Evolutionary conservation across 176 grass and related monocot species (phyloP), one percentile per base, ranked within the genome.

Genomic region (Avena sativa): DNA sequence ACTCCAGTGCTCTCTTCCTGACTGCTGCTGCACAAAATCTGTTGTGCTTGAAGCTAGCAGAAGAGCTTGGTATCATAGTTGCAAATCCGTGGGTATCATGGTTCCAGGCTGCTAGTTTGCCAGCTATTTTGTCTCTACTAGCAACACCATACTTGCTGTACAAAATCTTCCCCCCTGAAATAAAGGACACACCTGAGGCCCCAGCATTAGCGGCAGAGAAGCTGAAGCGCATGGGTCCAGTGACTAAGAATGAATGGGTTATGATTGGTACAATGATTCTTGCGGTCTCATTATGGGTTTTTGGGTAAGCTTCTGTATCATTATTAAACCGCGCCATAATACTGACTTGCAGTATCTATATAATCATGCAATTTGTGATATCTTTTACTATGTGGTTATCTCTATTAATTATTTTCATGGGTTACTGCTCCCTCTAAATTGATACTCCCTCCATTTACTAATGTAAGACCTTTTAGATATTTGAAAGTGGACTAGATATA

Each of bases 1-100:
- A 85, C 76, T 95, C 95, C 34, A 93, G 91, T 78, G 95, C 91
- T 44, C 84, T 98, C 86, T 98, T 92, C 84, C 81, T 98, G 75
- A 98, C 95, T 71, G 93, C 93, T 82, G 93, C 89, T 84, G 93
- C 95, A 87, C 95, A 98, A 85, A 98, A 98, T 80, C 86, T 98
- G 36, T 79, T 95, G 62, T 98, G 95, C 85, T 89, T 98, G 80
- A 95, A 93, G 67, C 74, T 98, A 78, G 95, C 95, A 36, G 89
- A 98, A 79, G 95, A 98, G 51, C 89, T 98, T 85, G 95, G 93
- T 76, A 84, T 98, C 59, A 53, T 72, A 32, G 86, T 98, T 71
- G 55, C 81, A 84, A 98, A 91, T 87, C 95, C 95, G 79, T 98
- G 95, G 95, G 68, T 98, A 20, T 19, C 88, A 79, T 98, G 95